Evolutionary conservation across 1,284 basidiomycete species (phyloP), one percentile per base, ranked within the genome.

Genomic region (Cryptococcus jaspeensis): DNA sequence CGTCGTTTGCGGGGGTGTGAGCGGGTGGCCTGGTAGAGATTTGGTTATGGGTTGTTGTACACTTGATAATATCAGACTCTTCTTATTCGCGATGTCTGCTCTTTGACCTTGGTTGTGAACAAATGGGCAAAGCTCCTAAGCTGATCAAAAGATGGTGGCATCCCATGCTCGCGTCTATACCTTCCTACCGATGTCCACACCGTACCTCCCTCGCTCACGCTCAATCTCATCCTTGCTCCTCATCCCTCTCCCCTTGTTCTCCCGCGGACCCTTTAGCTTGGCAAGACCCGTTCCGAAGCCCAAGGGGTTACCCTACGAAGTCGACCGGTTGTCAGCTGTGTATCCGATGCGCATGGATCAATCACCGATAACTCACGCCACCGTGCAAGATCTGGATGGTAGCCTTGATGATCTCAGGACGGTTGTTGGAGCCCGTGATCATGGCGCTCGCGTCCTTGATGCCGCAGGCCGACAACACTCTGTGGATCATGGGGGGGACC

Each of bases 381-480:
- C 75, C 75, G 53, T 79, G 78, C 41, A 79, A 59, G 43, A 78
- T 64, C 60, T 73, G 71, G 44, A 76, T 64, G 6, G 66, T 70
- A n/a, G 76, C 77, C 63, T 83, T 82, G 63, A 82, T 71, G 8
- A 82, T 80, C 12, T 81, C 87, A 67, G 89, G 80, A 41, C 84
- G 84, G 77, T 95, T 96, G 8, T 25, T 46, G 18, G 44, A 45
- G 15, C 43, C 43, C 84, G 91, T 89, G 41, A 98, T 90, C 77
- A 94, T 94, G 28, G 91, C 95, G 65, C 88, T 91, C 45, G 90
- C 84, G 76, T 99, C 95, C 73, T 91, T 89, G 79, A 98, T 91
- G 12, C 95, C 95, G 2, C 90, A 92, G 0, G 93, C 92, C 67
- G 90, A 89, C 69, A 94, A 84, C 51, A 99, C 83, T 48, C 81